A percentile compares a stretch with the other conserved stretches of the same genome.
Conservation (phyloP, 2,329 filamentous ascomycete species). For the Neonectria neomacrospora region DNA sequence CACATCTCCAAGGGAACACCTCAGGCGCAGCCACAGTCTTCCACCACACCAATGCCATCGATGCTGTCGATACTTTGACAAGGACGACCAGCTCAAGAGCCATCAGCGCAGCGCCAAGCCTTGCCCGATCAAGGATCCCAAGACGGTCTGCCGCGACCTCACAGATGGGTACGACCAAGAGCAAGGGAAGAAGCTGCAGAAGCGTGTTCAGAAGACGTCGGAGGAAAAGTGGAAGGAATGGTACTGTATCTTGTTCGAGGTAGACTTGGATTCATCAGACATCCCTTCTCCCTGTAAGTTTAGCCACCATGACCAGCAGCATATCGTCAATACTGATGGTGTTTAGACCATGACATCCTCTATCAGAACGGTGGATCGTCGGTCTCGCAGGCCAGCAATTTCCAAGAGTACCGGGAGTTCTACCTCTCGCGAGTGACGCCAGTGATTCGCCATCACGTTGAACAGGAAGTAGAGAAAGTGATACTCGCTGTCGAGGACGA, state of each 20-base stretch:
- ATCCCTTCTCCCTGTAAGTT: conserved; percentile 30
- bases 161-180: conserved; percentile 39
- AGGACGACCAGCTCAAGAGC: conserved; percentile 34
- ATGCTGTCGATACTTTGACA: conserved; percentile 33
- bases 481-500: conserved; percentile 16
- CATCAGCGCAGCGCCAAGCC: conserved; percentile 36
- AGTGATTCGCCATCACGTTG: conserved; percentile 21
- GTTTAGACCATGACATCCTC: conserved; percentile 14
- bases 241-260: conserved; percentile 28
- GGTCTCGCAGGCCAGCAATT: background rate
- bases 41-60: conserved; percentile 36
- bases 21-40: conserved; percentile 37
- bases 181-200: conserved; percentile 37
- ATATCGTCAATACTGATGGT: conserved; percentile 6
- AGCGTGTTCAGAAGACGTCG: conserved; percentile 13
- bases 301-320: background rate
- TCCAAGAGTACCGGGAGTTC: conserved; percentile 12
- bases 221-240: conserved; percentile 27
- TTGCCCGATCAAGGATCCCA: conserved; percentile 34
- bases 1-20: conserved; percentile 38
- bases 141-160: conserved; percentile 26
- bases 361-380: conserved; percentile 4
- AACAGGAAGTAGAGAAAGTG: conserved; percentile 22
- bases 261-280: conserved; percentile 20
- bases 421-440: conserved; percentile 15